Percentiles rank a stretch among this genome's conserved stretches.
Conservation (phyloP, 2,329 filamentous ascomycete species). For the Venturia pyrina region DNA sequence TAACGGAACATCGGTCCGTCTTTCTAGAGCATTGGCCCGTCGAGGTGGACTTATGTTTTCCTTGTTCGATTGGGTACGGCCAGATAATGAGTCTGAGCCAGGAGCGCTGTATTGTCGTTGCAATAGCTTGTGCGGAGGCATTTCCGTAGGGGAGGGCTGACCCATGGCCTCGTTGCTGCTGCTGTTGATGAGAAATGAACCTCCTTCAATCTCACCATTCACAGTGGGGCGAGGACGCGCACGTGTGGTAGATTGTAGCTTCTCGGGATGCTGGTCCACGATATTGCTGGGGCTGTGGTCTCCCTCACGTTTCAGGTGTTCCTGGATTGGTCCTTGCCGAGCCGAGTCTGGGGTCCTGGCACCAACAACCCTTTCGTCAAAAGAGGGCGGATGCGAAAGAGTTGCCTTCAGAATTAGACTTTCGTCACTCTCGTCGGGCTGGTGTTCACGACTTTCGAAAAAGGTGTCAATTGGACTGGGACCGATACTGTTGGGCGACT, state of each 20-base stretch:
- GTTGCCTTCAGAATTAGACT: neutral
- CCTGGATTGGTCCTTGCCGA: neutral
- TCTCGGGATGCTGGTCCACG: conserved; percentile 17
- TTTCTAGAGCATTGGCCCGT: conserved; percentile 19
- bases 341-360: neutral
- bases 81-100: neutral
- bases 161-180: conserved; percentile 40
- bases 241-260: neutral
- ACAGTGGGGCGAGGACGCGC: neutral
- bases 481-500: conserved; percentile 18
- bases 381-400: neutral
- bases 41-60: conserved; percentile 14
- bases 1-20: conserved; percentile 19
- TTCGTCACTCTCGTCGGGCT: neutral
- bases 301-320: conserved; percentile 14
- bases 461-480: conserved; percentile 10
- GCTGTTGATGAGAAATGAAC: conserved; percentile 43
- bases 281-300: conserved; percentile 13
- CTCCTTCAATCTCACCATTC: conserved; percentile 23
- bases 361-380: neutral
- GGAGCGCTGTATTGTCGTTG: neutral
- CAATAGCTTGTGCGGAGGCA: neutral
- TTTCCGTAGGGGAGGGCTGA: conserved; percentile 1
- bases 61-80: neutral
- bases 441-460: conserved; percentile 11